Evolutionary conservation across 495 filamentous ascomycete genomes (phyloP), one percentile per base, ranked within the genome.

Genomic region (Trichoderma parareesei): DNA sequence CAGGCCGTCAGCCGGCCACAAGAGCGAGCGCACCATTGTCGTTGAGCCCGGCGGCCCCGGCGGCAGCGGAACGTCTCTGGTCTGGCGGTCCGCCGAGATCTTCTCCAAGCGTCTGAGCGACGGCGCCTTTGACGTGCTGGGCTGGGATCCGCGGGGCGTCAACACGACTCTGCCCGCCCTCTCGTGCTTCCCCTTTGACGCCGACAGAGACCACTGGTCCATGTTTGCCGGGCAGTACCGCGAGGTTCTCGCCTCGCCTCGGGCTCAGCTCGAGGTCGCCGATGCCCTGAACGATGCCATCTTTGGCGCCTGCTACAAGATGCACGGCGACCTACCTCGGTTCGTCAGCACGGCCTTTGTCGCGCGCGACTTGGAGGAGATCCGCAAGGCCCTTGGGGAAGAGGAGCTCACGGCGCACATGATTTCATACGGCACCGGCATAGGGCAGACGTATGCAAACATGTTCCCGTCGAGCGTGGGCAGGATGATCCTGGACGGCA

Each of bases 371-470:
- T 71, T 83, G 69, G 74, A 82, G 38, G 75, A 79, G 65, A 83
- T 83, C 64, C 74, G 81, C 27, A 79, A 75, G 49, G 75, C 77
- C 3, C 77, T 82, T 48, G 75, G 73, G 38, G 76, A 82, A 67
- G 73, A 76, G 27, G 76, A 79, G 61, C 27, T 89, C 20, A 77
- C 84, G 6, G 88, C 84, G 60, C 88, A 87, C 77, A 82, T 88
- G 10, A 81, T 88, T 16, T 87, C 84, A n/a, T 90, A 90, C 68
- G 88, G 88, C 4, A 88, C 86, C 2, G 73, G 86, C 5, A 81
- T 90, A 4, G 87, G 87, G 0, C 76, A 84, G 71, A 90, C 74
- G 14, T 82, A 80, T 68, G 79, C 73, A 48, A 71, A 73, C 44
- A 79, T 78, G 77, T 82, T 80, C 41, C 79, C 79, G 9, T 69